A percentile compares a stretch with the other conserved stretches of the same genome.
Evolutionary conservation across 805 yeast species (phyloP).

Genomic region (Lipomyces lipofer): DNA sequence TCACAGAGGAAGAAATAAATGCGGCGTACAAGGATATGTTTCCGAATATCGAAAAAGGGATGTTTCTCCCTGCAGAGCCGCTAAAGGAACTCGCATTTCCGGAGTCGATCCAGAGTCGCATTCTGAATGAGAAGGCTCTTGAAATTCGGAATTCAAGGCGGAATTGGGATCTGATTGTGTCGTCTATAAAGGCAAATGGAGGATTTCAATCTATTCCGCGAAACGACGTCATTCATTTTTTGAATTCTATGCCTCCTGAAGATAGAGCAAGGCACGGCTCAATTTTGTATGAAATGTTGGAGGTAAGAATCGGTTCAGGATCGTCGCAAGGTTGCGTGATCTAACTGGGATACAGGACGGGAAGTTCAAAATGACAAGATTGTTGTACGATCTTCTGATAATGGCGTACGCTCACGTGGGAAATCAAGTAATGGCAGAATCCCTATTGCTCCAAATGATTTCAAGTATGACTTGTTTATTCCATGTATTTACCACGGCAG

Average conservation of each 20-base stretch:
- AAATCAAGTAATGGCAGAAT: constrained; percentile 30
- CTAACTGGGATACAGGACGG: background rate
- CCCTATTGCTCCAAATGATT: constrained; percentile 31
- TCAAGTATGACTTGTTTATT: background rate
- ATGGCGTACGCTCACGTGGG: constrained; percentile 40
- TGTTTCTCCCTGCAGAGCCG: constrained; percentile 6
- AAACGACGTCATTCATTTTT: constrained; percentile 34
- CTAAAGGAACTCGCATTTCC: constrained; percentile 22
- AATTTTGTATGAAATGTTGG: constrained; percentile 34
- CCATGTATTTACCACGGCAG: background rate
- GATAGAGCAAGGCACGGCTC: constrained; percentile 31
- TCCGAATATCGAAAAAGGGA: constrained; percentile 7
- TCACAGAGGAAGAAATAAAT: constrained; percentile 30
- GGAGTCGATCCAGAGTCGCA: constrained; percentile 21
- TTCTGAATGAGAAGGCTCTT: constrained; percentile 23
- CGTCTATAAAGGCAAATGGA: constrained; percentile 25
- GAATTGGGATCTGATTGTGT: constrained; percentile 32
- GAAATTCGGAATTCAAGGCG: constrained; percentile 18
- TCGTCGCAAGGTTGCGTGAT: background rate
- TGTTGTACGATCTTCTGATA: constrained; percentile 35
- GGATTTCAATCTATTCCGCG: constrained; percentile 30
- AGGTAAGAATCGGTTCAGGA: constrained; percentile 10
- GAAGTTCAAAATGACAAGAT: background rate
- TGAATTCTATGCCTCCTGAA: constrained; percentile 35
- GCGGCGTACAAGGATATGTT: constrained; percentile 16